These are phyloP conservation scores for Stephania yunnanensis DNA, from an alignment of 164 flowering plant species.

Conservation along the genomic window DNA sequence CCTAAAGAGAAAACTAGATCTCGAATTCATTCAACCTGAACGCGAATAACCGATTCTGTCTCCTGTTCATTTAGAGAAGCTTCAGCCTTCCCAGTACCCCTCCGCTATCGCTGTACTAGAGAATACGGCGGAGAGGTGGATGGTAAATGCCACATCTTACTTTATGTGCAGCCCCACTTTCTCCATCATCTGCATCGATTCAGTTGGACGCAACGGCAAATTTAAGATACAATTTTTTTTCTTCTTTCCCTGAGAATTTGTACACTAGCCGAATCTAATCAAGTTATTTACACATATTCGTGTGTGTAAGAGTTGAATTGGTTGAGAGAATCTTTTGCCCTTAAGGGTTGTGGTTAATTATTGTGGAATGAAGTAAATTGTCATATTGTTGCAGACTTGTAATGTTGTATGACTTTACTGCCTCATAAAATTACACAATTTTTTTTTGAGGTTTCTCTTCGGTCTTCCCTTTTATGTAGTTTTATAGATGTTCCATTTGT, in stretches of 20 bases:
- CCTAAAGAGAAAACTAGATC: conserved; percentile 79
- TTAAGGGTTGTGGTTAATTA: background rate
- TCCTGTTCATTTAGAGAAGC: background rate
- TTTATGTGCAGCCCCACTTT: background rate
- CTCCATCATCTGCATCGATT: background rate
- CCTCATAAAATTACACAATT: background rate
- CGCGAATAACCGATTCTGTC: conserved; percentile 11
- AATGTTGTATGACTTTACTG: background rate
- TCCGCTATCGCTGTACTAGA: background rate
- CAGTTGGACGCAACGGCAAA: background rate
- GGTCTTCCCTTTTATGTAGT: background rate
- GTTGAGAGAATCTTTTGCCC: background rate
- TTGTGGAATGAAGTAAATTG: background rate
- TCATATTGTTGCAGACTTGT: background rate
- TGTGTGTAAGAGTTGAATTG: background rate
- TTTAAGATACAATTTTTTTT: background rate
- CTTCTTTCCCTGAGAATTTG: conserved; percentile 4
- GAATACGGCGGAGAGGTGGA: background rate
- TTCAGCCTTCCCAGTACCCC: background rate
- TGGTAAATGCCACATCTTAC: background rate
- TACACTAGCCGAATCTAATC: conserved; percentile 15
- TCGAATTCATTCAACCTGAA: conserved; percentile 51
- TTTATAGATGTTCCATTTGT: background rate
- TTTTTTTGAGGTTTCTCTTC: background rate
- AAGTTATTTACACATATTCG: conserved; percentile 4